These are phyloP conservation scores for Termitomyces sp. DNA, from an alignment of 1,284 basidiomycete species.

Conservation along the genomic window DNA sequence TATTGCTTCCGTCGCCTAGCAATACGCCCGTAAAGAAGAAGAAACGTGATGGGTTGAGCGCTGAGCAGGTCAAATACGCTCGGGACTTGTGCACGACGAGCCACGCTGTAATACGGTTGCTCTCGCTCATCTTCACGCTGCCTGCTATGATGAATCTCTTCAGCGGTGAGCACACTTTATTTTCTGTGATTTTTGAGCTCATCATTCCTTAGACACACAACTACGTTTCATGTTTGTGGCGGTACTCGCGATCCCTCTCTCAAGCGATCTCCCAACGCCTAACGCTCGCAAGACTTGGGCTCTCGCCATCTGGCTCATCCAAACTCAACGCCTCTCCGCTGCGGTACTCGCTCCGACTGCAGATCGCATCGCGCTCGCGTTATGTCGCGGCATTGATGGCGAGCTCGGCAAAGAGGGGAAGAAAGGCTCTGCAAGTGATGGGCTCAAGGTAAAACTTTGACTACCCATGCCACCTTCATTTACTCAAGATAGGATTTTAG, in stretches of 20 bases:
- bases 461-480: conserved; percentile 8
- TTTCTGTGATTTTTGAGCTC: conserved; percentile 1
- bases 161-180: conserved; percentile 40
- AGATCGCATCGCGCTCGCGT: conserved; percentile 60
- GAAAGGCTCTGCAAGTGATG: conserved; percentile 71
- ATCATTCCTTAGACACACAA: conserved; percentile 43
- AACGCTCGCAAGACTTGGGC: conserved; percentile 81
- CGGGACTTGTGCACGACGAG: conserved; percentile 68
- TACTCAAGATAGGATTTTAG: conserved; percentile 31
- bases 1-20: conserved; percentile 41
- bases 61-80: conserved; percentile 69
- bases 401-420: conserved; percentile 75
- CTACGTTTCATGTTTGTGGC: conserved; percentile 54
- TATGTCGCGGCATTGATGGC: conserved; percentile 73
- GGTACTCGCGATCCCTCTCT: conserved; percentile 65
- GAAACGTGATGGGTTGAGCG: conserved; percentile 65
- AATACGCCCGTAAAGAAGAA: conserved; percentile 46
- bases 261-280: conserved; percentile 62
- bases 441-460: conserved; percentile 54
- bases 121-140: conserved; percentile 53
- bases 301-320: conserved; percentile 66
- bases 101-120: conserved; percentile 62
- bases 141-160: conserved; percentile 58
- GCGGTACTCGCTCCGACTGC: conserved; percentile 53
- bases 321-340: conserved; percentile 60